These are phyloP conservation scores for Pluteus cervinus DNA, from an alignment of 768 basidiomycete species.

Conservation along the genomic window DNA sequence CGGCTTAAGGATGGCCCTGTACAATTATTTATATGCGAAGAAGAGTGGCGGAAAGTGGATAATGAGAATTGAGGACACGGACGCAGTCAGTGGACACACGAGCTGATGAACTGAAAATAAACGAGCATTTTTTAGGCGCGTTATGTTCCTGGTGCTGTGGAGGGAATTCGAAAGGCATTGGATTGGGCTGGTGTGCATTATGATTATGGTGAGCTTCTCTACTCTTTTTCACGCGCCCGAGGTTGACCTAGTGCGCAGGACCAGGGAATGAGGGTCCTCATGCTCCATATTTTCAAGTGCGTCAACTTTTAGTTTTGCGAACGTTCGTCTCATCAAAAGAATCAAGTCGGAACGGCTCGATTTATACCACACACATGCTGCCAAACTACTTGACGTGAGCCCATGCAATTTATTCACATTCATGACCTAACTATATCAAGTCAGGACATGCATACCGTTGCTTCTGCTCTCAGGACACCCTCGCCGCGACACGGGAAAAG, in stretches of 20 bases:
- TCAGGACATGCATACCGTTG: constrained; percentile 89
- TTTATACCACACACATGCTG: constrained; percentile 71
- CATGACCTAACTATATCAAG: constrained; percentile 30
- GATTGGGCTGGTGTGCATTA: constrained; percentile 90
- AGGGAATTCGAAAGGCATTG: constrained; percentile 68
- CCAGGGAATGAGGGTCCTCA: constrained; percentile 72
- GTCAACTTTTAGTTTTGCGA: constrained; percentile 1
- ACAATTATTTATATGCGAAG: constrained; percentile 82
- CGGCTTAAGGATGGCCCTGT: constrained; percentile 89
- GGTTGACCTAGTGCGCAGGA: constrained; percentile 36
- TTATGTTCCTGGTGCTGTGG: constrained; percentile 78
- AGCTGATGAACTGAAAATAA: too few relatives aligned
- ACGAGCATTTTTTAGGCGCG: constrained; percentile 47
- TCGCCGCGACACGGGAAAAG: constrained; percentile 61
- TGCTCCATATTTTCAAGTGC: constrained; percentile 84
- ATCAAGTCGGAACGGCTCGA: constrained; percentile 82
- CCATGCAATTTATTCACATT: constrained; percentile 10
- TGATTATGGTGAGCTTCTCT: constrained; percentile 69
- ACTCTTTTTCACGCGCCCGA: neutral
- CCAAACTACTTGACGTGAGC: constrained; percentile 76
- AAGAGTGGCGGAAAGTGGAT: constrained; percentile 87
- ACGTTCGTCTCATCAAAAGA: constrained; percentile 7
- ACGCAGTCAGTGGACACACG: constrained; percentile 68
- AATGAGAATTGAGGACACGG: constrained; percentile 92
- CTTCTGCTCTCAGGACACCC: constrained; percentile 77